phyloP scores from a whole-genome alignment of 345 rosid species.

The Jatropha curcas region DNA sequence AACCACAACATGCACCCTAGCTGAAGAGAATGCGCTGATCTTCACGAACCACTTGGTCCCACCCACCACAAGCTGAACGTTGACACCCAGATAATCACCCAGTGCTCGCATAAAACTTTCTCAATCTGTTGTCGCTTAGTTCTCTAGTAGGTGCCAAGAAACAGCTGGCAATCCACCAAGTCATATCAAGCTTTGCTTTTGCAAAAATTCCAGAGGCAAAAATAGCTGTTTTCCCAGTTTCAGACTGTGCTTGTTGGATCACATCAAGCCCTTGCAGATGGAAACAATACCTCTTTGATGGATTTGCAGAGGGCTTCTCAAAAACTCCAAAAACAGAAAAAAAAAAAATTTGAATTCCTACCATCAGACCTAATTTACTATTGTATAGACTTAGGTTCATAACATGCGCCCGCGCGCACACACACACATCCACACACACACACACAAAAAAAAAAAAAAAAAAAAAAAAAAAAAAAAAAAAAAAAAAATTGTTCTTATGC shows the following conservation, averaged over 20 bases:
- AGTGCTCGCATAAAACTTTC: conserved; percentile 33
- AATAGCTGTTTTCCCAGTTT: conserved; percentile 26
- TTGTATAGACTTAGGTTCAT: too few species aligned
- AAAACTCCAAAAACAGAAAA: conserved; percentile 20
- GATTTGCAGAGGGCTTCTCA: conserved; percentile 35
- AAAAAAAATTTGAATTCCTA: too few species aligned
- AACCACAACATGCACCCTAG: conserved; percentile 22
- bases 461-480: too few species aligned
- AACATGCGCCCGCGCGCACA: too few species aligned
- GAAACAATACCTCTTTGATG: conserved; percentile 31
- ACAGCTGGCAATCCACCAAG: conserved; percentile 27
- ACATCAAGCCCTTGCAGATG: conserved; percentile 31
- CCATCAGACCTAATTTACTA: too few species aligned
- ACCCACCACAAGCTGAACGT: conserved; percentile 33
- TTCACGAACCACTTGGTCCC: conserved; percentile 25
- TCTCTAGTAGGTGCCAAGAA: conserved; percentile 27
- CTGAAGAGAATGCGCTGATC: conserved; percentile 23
- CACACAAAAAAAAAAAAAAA: too few species aligned
- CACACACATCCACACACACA: too few species aligned
- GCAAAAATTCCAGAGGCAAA: conserved; percentile 33
- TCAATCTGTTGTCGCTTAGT: conserved; percentile 34
- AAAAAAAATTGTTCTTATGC: too few species aligned
- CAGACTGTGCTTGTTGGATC: conserved; percentile 29
- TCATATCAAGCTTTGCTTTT: conserved; percentile 30
- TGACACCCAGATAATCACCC: conserved; percentile 28